A percentile compares a stretch with the other conserved stretches of the same genome.
phyloP scores from a whole-genome alignment of 2,329 filamentous ascomycete genomes.

The Colletotrichum scovillei region DNA sequence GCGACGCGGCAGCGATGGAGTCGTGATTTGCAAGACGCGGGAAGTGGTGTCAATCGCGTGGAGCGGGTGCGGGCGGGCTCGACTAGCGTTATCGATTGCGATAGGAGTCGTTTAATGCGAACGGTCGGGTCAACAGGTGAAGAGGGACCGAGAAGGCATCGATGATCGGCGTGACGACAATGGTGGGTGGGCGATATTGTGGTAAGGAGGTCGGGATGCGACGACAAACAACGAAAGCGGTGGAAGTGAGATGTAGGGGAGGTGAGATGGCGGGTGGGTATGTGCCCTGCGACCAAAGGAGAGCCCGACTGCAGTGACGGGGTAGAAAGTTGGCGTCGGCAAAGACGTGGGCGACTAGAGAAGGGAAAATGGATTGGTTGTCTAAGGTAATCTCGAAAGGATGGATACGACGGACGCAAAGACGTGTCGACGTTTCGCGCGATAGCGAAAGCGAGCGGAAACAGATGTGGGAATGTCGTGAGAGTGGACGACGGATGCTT shows the following conservation, averaged over 20 bases:
- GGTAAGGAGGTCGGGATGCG: constrained; percentile 32
- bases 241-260: constrained; percentile 23
- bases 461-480: constrained; percentile 17
- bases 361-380: constrained; percentile 21
- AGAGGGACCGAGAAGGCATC: constrained; percentile 30
- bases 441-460: constrained; percentile 33
- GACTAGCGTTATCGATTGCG: constrained; percentile 33
- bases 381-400: background rate
- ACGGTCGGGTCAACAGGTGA: constrained; percentile 32
- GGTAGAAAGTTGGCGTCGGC: constrained; percentile 20
- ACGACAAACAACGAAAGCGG: constrained; percentile 22
- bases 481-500: constrained; percentile 14
- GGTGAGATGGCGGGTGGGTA: constrained; percentile 31
- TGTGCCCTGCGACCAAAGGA: constrained; percentile 30
- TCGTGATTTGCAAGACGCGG: constrained; percentile 23
- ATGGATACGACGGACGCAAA: constrained; percentile 4
- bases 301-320: constrained; percentile 23
- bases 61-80: constrained; percentile 18
- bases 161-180: constrained; percentile 34
- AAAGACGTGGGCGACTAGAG: constrained; percentile 27
- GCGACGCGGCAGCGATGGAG: constrained; percentile 33
- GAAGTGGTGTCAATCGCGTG: constrained; percentile 28
- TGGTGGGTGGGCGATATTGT: constrained; percentile 11
- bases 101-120: constrained; percentile 5
- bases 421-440: constrained; percentile 19